Evolutionary conservation across 768 basidiomycete species (phyloP).

Genomic region (Artomyces pyxidatus): DNA sequence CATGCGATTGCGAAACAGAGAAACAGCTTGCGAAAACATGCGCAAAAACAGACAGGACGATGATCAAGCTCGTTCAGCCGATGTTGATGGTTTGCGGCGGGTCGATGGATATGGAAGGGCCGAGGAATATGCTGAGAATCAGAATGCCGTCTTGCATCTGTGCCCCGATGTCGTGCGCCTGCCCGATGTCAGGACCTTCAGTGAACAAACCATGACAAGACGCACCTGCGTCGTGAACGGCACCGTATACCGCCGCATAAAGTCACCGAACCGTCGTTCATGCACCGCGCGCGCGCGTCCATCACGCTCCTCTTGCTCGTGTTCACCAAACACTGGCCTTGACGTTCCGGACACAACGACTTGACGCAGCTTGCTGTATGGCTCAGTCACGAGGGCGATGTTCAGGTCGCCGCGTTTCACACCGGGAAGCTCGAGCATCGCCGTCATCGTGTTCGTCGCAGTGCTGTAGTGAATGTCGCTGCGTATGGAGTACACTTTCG

Average conservation of each 20-base stretch:
- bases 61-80: slow-evolving; percentile 17
- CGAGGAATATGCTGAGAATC: slow-evolving; percentile 44
- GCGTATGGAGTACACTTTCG: slow-evolving; percentile 36
- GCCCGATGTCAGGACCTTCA: slow-evolving; percentile 16
- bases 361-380: slow-evolving; percentile 55
- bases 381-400: slow-evolving; percentile 51
- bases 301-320: slow-evolving; percentile 15
- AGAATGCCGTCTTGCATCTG: slow-evolving; percentile 56
- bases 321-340: slow-evolving; percentile 31
- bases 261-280: slow-evolving; percentile 48
- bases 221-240: slow-evolving; percentile 50
- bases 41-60: too few species aligned
- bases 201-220: slow-evolving; percentile 13
- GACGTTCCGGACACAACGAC: slow-evolving; percentile 46
- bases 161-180: slow-evolving; percentile 49
- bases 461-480: slow-evolving; percentile 53
- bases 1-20: too few species aligned
- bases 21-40: too few species aligned
- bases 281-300: slow-evolving; percentile 25
- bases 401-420: slow-evolving; percentile 48
- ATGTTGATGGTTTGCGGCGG: slow-evolving; percentile 44
- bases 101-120: slow-evolving; percentile 35
- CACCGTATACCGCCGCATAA: slow-evolving; percentile 44
- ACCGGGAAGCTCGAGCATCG: slow-evolving; percentile 65
- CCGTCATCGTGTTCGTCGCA: slow-evolving; percentile 42